Conservation (phyloP, 192 early-diverging fungal genomes). For the Umbelopsis ramanniana region DNA sequence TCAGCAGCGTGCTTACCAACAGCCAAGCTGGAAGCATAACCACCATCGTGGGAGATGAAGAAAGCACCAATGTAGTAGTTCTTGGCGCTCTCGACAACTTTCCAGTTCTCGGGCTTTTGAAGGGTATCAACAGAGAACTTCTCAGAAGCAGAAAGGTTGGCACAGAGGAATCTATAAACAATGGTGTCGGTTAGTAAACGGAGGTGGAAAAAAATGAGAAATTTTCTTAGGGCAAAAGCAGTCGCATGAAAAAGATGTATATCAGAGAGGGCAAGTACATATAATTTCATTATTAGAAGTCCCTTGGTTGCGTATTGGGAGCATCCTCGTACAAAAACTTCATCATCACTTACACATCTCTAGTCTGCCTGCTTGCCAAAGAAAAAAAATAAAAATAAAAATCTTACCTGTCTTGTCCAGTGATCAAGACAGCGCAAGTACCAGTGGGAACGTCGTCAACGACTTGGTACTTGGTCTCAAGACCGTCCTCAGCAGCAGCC, state of each 20-base stretch:
- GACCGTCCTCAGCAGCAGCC: conserved; percentile 82
- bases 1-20: conserved; percentile 89
- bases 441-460: conserved; percentile 81
- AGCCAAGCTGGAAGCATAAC: conserved; percentile 79
- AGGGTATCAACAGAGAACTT: conserved; percentile 66
- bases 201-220: not conserved
- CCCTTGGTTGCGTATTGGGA: conserved; percentile 20
- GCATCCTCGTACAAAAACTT: conserved; percentile 17
- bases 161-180: conserved; percentile 75
- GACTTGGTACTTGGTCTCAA: conserved; percentile 91
- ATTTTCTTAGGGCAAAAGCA: not conserved
- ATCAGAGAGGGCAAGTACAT: conserved; percentile 23
- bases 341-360: conserved; percentile 13
- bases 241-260: not conserved
- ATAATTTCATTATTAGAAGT: conserved; percentile 4
- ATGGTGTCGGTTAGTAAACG: conserved; percentile 2
- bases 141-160: conserved; percentile 95
- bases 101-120: conserved; percentile 78
- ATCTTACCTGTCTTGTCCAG: conserved; percentile 71
- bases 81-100: conserved; percentile 82
- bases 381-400: not conserved
- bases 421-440: conserved; percentile 95
- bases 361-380: not conserved
- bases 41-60: conserved; percentile 86
- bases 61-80: conserved; percentile 95